phyloP scores from a whole-genome alignment of 495 filamentous ascomycete genomes.

The Penicillium coprophilum region DNA sequence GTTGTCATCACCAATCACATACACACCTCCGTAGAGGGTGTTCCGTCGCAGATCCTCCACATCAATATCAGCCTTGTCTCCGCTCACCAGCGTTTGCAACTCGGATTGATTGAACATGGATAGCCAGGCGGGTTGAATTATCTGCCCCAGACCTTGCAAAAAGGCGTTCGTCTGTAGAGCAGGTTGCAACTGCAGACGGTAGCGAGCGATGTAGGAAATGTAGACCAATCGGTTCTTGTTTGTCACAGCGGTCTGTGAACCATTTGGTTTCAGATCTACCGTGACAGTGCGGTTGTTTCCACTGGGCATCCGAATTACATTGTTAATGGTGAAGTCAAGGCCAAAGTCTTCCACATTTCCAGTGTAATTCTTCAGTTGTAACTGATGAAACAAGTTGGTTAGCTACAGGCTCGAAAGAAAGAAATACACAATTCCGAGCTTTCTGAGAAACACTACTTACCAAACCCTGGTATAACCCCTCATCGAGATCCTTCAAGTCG shows the following conservation, averaged over 20 bases:
- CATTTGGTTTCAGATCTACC: slow-evolving; percentile 70
- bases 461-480: slow-evolving; percentile 89
- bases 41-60: slow-evolving; percentile 84
- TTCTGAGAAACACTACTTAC: slow-evolving; percentile 36
- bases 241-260: slow-evolving; percentile 76
- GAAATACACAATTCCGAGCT: neutral
- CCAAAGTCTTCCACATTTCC: slow-evolving; percentile 76
- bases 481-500: slow-evolving; percentile 89
- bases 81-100: slow-evolving; percentile 87
- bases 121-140: slow-evolving; percentile 90
- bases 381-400: slow-evolving; percentile 30
- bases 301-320: slow-evolving; percentile 62
- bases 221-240: slow-evolving; percentile 92
- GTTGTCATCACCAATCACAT: slow-evolving; percentile 81
- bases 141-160: slow-evolving; percentile 75
- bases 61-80: slow-evolving; percentile 79
- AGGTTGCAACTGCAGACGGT: slow-evolving; percentile 79
- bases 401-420: slow-evolving; percentile 1
- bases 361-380: slow-evolving; percentile 83
- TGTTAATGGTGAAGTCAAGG: slow-evolving; percentile 87
- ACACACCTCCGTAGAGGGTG: slow-evolving; percentile 85
- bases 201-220: slow-evolving; percentile 84
- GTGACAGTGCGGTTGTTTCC: slow-evolving; percentile 53
- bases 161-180: slow-evolving; percentile 80
- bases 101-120: slow-evolving; percentile 98